These are phyloP conservation scores for Phialocephala subalpina DNA, from an alignment of 2,329 filamentous ascomycete genomes.

Conservation along the genomic window DNA sequence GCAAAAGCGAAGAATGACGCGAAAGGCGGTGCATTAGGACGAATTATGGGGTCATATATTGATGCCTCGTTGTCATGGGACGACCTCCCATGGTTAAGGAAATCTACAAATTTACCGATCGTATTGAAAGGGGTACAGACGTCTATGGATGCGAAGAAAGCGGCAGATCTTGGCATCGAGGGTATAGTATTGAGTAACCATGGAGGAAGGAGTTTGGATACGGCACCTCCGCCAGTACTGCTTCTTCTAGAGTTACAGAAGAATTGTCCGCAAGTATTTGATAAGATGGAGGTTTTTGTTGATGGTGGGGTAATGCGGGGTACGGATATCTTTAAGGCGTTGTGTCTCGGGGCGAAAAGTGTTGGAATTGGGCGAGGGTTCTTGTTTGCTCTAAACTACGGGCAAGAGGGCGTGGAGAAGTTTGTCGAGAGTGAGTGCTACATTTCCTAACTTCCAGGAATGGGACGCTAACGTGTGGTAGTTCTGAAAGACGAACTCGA, in stretches of 20 bases:
- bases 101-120: slow-evolving; percentile 61
- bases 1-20: slow-evolving; percentile 57
- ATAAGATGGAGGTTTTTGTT: slow-evolving; percentile 66
- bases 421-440: slow-evolving; percentile 57
- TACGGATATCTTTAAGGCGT: slow-evolving; percentile 71
- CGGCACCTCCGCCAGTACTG: slow-evolving; percentile 61
- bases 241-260: slow-evolving; percentile 69
- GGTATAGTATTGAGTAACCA: slow-evolving; percentile 77
- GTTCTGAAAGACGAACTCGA: slow-evolving; percentile 67
- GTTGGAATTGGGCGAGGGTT: slow-evolving; percentile 70
- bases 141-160: slow-evolving; percentile 66
- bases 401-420: slow-evolving; percentile 63
- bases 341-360: slow-evolving; percentile 70
- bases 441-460: background rate
- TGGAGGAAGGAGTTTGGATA: slow-evolving; percentile 66
- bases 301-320: slow-evolving; percentile 73
- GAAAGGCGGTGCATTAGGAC: slow-evolving; percentile 61
- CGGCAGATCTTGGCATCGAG: slow-evolving; percentile 67
- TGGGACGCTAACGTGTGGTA: slow-evolving; percentile 36
- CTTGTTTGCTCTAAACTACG: slow-evolving; percentile 67
- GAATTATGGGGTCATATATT: slow-evolving; percentile 64
- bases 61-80: slow-evolving; percentile 67
- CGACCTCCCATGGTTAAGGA: slow-evolving; percentile 71
- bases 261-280: slow-evolving; percentile 67
- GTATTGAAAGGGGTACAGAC: slow-evolving; percentile 77